Conservation (phyloP, 768 basidiomycete species). For the Panaeolus cyanescens region DNA sequence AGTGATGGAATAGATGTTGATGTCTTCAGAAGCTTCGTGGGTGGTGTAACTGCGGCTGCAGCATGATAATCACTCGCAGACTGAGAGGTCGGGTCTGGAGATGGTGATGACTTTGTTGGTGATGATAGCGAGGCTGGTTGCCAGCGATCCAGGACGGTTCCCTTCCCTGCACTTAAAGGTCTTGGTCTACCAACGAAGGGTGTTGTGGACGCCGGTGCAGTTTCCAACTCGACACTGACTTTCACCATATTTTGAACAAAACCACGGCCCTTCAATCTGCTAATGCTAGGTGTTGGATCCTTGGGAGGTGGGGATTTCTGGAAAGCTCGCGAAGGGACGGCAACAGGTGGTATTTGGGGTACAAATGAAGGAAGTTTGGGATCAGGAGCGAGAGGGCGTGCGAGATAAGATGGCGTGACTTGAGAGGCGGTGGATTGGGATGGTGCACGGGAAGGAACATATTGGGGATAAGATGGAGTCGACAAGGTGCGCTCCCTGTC, state of each 20-base stretch:
- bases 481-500: slow-evolving; percentile 24
- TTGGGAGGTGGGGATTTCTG: slow-evolving; percentile 57
- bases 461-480: slow-evolving; percentile 15
- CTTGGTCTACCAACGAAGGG: slow-evolving; percentile 32
- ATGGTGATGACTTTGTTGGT: slow-evolving; percentile 40
- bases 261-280: slow-evolving; percentile 79
- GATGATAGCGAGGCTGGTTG: slow-evolving; percentile 44
- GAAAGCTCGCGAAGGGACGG: slow-evolving; percentile 57
- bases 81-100: slow-evolving; percentile 21
- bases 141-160: slow-evolving; percentile 76
- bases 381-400: slow-evolving; percentile 54
- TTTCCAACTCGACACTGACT: slow-evolving; percentile 58
- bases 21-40: slow-evolving; percentile 26
- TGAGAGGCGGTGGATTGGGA: slow-evolving; percentile 14
- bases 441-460: not conserved
- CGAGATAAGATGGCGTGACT: slow-evolving; percentile 43
- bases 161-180: slow-evolving; percentile 36
- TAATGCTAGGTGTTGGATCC: slow-evolving; percentile 81
- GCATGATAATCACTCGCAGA: not conserved
- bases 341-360: slow-evolving; percentile 45
- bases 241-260: slow-evolving; percentile 86
- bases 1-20: slow-evolving; percentile 45
- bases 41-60: not conserved
- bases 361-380: slow-evolving; percentile 44
- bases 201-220: slow-evolving; percentile 35